phyloP scores from a whole-genome alignment of 2,329 filamentous ascomycete genomes.

The Zarea fungicola region DNA sequence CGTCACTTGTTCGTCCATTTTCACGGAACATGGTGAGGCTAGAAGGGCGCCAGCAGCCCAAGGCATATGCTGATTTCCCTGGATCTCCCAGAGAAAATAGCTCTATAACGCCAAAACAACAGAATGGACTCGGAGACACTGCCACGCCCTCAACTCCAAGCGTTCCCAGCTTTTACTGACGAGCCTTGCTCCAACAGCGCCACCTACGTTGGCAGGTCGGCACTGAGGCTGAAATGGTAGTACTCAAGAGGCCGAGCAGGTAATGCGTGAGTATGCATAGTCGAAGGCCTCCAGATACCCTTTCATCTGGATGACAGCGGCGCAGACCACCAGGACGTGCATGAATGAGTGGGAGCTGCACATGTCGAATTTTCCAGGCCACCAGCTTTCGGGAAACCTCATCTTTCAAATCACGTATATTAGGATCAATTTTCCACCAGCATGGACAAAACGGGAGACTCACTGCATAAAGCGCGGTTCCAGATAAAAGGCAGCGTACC shows the following conservation, averaged over 20 bases:
- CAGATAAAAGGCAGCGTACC: slow-evolving; percentile 30
- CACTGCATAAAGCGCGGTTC: slow-evolving; percentile 34
- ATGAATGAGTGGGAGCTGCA: slow-evolving; percentile 9
- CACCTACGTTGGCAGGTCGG: neutral
- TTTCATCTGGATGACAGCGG: slow-evolving; percentile 10
- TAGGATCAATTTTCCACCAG: slow-evolving; percentile 13
- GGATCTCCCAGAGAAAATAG: neutral
- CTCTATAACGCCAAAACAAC: neutral
- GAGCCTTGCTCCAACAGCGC: neutral
- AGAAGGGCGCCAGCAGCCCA: too few species aligned
- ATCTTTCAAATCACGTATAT: slow-evolving; percentile 13
- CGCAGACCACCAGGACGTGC: slow-evolving; percentile 8
- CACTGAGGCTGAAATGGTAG: neutral
- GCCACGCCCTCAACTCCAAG: neutral
- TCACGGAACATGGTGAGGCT: too few species aligned
- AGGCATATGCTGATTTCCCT: neutral
- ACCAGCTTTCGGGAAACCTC: slow-evolving; percentile 8
- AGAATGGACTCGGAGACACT: neutral
- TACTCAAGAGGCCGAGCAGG: slow-evolving; percentile 1
- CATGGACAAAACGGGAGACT: slow-evolving; percentile 19
- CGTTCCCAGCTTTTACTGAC: neutral
- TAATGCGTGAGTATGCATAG: slow-evolving; percentile 5
- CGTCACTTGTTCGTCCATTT: too few species aligned
- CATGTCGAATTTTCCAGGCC: slow-evolving; percentile 10
- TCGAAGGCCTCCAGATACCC: slow-evolving; percentile 11